Percentiles rank a stretch among this genome's conserved stretches.
phyloP scores from a whole-genome alignment of 768 basidiomycete genomes.

The Gloeopeniophorella convolvens region DNA sequence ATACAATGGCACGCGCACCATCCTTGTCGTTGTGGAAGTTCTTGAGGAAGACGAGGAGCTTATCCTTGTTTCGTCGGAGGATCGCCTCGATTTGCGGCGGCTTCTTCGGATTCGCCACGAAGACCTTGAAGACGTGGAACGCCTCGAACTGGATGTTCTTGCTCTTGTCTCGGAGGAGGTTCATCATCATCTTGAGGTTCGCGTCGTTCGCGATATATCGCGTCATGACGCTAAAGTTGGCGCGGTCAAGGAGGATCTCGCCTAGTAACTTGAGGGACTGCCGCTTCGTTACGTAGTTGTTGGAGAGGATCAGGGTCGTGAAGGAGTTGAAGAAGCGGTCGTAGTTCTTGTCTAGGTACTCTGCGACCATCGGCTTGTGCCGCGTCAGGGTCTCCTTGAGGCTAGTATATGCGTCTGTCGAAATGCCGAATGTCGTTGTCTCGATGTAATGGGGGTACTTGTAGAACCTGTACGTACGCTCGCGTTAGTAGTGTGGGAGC shows the following conservation, averaged over 20 bases:
- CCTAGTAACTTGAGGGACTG: slow-evolving; percentile 97
- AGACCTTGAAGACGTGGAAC: slow-evolving; percentile 99
- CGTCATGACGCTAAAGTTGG: slow-evolving; percentile 99
- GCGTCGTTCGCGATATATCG: slow-evolving; percentile 91
- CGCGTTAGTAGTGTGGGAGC: background rate
- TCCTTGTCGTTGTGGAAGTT: slow-evolving; percentile 98
- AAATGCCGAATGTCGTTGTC: slow-evolving; percentile 95
- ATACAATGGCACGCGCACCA: slow-evolving; percentile 41
- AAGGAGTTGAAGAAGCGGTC: slow-evolving; percentile 96
- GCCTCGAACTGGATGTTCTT: slow-evolving; percentile 99
- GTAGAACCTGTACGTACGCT: slow-evolving; percentile 65
- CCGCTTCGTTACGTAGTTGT: slow-evolving; percentile 98
- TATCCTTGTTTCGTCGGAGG: slow-evolving; percentile 89
- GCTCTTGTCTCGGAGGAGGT: slow-evolving; percentile 94
- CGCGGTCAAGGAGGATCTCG: slow-evolving; percentile 94
- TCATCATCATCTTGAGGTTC: slow-evolving; percentile 99
- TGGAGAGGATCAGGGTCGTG: slow-evolving; percentile 85
- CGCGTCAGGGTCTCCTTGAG: slow-evolving; percentile 95
- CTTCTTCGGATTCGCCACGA: slow-evolving; percentile 99
- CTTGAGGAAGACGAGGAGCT: slow-evolving; percentile 81
- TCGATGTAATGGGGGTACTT: slow-evolving; percentile 96
- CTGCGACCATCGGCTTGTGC: slow-evolving; percentile 97
- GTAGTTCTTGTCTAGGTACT: slow-evolving; percentile 95
- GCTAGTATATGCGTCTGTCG: slow-evolving; percentile 96
- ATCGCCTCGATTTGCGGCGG: slow-evolving; percentile 92